Base-by-base conservation (phyloP, 2,329 filamentous ascomycete genomes). In the Hirsutella minnesotensis region DNA sequence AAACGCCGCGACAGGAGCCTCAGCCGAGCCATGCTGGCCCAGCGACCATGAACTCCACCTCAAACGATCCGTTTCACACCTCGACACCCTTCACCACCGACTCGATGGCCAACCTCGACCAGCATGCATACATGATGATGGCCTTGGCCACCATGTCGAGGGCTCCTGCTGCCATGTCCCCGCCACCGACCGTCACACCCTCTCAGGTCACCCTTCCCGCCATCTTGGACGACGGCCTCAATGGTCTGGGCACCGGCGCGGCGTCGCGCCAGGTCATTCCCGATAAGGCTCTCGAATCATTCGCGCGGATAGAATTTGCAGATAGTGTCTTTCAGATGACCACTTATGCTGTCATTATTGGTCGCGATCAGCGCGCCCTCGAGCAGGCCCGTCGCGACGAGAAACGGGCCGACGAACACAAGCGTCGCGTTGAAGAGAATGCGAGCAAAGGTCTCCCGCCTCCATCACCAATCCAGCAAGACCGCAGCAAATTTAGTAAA, bases 311-410 rank as follows among this genome's bases (percentile, higher is more conserved):
- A 47, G 75, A 80, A 53, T 88, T 89, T 56, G 72, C 75, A 50
- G 84, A 89, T 65, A 82, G 83, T 55, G 74, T 79, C 44, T 88
- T 85, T 58, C 83, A 85, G 61, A 83, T 89, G 78, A 86, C 79
- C 41, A 86, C 82, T 1, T 81, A 81, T 52, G 72, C 76, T 41
- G 73, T 88, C 51, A 75, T 84, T 44, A 76, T 89, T 22, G 83
- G 83, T 43, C 79, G 84, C 47, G 83, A 88, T 59, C 70, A 79
- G 53, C 64, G 69, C 41, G 78, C 78, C 9, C 61, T 77, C 49
- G 63, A 70, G 43, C 69, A 75, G 50, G 76, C 75, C 19, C 66
- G 69, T 37, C 64, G 65, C 43, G 69, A 77, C 45, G 69, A 73
- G 54, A 69, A 63, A 46, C 64, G 68, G 29, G 61, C 64, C 29